Conservation (phyloP, 768 basidiomycete species). For the Tulasnella sp. region DNA sequence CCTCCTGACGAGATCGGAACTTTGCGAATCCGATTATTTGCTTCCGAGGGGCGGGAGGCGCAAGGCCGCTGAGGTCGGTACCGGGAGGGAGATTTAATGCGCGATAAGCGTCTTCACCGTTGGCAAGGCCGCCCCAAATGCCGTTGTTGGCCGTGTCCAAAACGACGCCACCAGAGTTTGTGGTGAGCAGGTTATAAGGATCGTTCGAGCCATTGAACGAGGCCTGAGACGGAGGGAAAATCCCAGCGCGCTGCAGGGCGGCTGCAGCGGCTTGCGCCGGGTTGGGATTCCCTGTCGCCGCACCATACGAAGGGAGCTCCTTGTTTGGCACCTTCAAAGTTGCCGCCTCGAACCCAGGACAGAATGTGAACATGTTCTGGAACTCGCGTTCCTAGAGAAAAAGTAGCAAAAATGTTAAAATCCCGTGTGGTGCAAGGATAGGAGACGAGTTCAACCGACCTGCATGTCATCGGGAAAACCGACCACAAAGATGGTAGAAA, state of each 20-base stretch:
- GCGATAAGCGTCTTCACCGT: constrained; percentile 9
- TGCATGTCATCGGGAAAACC: constrained; percentile 99
- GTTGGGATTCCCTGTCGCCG: constrained; percentile 8
- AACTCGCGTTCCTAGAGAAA: constrained; percentile 86
- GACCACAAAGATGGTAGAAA: constrained; percentile 95
- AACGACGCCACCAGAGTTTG: constrained; percentile 77
- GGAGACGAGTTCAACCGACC: constrained; percentile 42
- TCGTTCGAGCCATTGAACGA: constrained; percentile 35
- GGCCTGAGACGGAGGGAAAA: constrained; percentile 14
- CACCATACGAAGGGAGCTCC: constrained; percentile 70
- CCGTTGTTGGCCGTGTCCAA: constrained; percentile 42
- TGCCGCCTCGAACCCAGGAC: constrained; percentile 90
- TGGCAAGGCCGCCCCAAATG: neutral
- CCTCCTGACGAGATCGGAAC: constrained; percentile 81
- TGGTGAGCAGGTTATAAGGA: constrained; percentile 74
- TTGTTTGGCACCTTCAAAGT: constrained; percentile 96
- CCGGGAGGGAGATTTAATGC: constrained; percentile 6
- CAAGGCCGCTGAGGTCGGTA: constrained; percentile 20
- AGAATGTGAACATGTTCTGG: constrained; percentile 99
- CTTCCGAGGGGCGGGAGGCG: constrained; percentile 53
- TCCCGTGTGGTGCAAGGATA: neutral
- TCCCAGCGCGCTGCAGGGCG: constrained; percentile 33
- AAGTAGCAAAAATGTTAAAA: constrained; percentile 22
- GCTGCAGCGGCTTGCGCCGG: constrained; percentile 23
- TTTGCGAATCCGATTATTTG: constrained; percentile 99